Evolutionary conservation across 805 yeast species (phyloP), one percentile per base, ranked within the genome.

Genomic region (Kazachstania kunashirensis): DNA sequence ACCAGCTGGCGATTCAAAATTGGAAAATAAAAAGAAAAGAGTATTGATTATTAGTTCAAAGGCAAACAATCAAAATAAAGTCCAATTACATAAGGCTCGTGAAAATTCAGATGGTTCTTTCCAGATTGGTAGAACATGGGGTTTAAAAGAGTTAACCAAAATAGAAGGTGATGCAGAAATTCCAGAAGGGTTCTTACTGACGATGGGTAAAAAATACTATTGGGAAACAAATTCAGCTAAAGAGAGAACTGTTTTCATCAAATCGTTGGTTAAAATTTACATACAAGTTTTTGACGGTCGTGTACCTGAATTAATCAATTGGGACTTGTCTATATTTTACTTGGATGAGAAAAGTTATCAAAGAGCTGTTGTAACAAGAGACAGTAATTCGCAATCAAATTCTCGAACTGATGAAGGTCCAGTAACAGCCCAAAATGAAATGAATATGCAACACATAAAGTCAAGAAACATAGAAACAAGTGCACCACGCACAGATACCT

Each of bases 71-170:
- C 66, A 71, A 33, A 68, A 78, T 6, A 89, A 89, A 0, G 78
- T 83, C 23, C 68, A 77, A 39, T 49, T 88, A 10, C 95, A 86
- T 55, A 88, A 89, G 59, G 95, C 94, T 2, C 77, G 94, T 49
- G 85, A 75, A 54, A 80, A 81, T 47, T 65, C 72, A 8, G 82
- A 83, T 47, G 79, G 82, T 1, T 57, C 77, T 1, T 75, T 82
- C 49, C 96, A 88, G 59, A 84, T 88, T 35, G 97, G 97, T 23
- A 72, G 96, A 50, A 81, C 94, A 3, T 88, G 97, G 97, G 77
- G 75, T 43, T 62, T 89, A 49, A 82, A 73, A 41, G 94, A 84
- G 47, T 63, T 89, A 44, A 56, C 66, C 3, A 57, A 59, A 29
- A 57, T 88, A 2, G 75, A 77, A 23, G 66, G 72, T 38, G 84